Base-by-base conservation (phyloP, 257 asterid genomes). In the Asclepias syriaca region DNA sequence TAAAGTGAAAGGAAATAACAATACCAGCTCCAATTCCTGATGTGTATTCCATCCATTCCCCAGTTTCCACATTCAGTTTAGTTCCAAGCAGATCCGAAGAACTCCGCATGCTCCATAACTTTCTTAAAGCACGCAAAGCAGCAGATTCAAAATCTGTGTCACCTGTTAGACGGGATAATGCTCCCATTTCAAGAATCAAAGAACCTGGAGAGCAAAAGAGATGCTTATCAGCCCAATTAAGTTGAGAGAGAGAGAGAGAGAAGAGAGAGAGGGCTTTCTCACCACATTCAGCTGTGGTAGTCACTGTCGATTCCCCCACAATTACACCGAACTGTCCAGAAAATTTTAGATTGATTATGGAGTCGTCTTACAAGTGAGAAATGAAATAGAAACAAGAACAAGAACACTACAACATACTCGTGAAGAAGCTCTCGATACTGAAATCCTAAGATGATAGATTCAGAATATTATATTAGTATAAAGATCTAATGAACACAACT, bases 281-380 rank as follows among this genome's bases (percentile, higher is more conserved):
- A 91, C 99, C 99, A 76, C 99, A 94, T 43, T 97, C 93, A 74
- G 99, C 91, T 68, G 99, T 94, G 88, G 96, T 94, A 69, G 99
- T 94, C 85, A 89, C 96, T 0, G 95, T 88, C 71, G 89, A 88
- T 89, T 94, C 98, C 18, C 86, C 80, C 81, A 80, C 89, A 88
- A 89, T 80, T 83, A 94, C 91, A 49, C 99, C 99, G 59, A 87
- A 65, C 98, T 94, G 96, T 81, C 75, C 77, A 85, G 71, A 81
- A 81, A 79, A 78, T 77, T 77, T 71, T 76, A 53, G 80, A 75
- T 73, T 73, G 73, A 59, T 54, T 68, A 82, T 68, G 76, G 69
- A 22, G 43, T 67, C 72, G 34, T 69, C 59, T 74, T 75, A 68
- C 72, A 75, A 76, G 78, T 68, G 59, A 65, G 63, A 76, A 65